phyloP scores from a whole-genome alignment of 2,329 filamentous ascomycete genomes.

The Septoria petroselini region DNA sequence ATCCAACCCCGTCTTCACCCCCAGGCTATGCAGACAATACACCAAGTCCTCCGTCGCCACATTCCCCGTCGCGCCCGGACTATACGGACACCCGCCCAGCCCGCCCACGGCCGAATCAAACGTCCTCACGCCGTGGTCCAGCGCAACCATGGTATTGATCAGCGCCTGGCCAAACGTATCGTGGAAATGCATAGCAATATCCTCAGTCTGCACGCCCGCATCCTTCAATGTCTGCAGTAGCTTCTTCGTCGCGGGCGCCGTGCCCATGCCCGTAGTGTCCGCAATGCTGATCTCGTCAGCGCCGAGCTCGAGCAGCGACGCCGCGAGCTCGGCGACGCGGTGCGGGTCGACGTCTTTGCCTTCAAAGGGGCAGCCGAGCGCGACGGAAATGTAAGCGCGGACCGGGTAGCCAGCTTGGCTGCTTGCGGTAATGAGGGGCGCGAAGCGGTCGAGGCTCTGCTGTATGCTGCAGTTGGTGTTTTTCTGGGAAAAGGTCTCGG shows the following conservation, averaged over 20 bases:
- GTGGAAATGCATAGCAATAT: constrained; percentile 78
- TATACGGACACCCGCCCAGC: constrained; percentile 80
- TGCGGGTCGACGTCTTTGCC: constrained; percentile 59
- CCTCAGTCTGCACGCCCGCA: constrained; percentile 65
- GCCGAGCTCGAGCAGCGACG: constrained; percentile 73
- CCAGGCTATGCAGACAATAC: constrained; percentile 69
- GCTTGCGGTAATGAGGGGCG: constrained; percentile 65
- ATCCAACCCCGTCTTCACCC: constrained; percentile 71
- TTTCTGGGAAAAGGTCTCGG: constrained; percentile 73
- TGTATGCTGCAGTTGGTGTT: constrained; percentile 80
- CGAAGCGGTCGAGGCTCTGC: constrained; percentile 68
- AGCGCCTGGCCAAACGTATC: constrained; percentile 84
- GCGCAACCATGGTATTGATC: constrained; percentile 74
- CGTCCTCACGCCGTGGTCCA: constrained; percentile 72
- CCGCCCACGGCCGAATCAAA: constrained; percentile 80
- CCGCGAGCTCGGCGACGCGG: constrained; percentile 60
- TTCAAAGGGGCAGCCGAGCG: constrained; percentile 75
- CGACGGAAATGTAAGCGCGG: constrained; percentile 76
- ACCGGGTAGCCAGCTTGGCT: constrained; percentile 65
- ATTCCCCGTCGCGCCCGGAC: constrained; percentile 81
- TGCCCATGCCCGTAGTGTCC: constrained; percentile 89
- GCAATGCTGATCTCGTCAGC: constrained; percentile 88
- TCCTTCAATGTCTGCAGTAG: constrained; percentile 63
- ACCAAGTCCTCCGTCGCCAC: constrained; percentile 82
- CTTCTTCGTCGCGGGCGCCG: constrained; percentile 64